Percentiles rank a stretch among this genome's conserved stretches.
Conservation (phyloP, 2,329 filamentous ascomycete genomes). For the Sarocladium kiliense region DNA sequence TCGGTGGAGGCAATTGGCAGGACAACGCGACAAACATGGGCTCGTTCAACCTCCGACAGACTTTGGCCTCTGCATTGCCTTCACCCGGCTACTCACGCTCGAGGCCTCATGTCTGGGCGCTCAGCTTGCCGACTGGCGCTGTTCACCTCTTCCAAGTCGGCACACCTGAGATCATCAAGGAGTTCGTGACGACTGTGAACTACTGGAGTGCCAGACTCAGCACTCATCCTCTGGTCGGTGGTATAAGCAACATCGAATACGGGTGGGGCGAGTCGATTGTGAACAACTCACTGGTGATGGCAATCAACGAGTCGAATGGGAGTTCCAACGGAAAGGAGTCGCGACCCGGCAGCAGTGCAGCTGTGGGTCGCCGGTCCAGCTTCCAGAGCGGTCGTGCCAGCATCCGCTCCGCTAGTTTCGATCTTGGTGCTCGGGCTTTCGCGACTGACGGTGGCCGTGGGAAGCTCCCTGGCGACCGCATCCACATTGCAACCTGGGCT, state of each 20-base stretch:
- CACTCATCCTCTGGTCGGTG: slow-evolving; percentile 87
- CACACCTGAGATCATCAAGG: slow-evolving; percentile 87
- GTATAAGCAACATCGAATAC: slow-evolving; percentile 95
- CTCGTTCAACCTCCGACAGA: slow-evolving; percentile 83
- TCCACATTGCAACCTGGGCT: slow-evolving; percentile 80
- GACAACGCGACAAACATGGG: slow-evolving; percentile 90
- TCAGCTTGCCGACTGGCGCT: slow-evolving; percentile 85
- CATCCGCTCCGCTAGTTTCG: slow-evolving; percentile 54
- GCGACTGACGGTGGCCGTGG: slow-evolving; percentile 39
- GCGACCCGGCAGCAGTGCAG: slow-evolving; percentile 47
- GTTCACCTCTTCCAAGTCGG: slow-evolving; percentile 98
- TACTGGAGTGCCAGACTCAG: slow-evolving; percentile 96
- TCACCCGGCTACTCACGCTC: slow-evolving; percentile 88
- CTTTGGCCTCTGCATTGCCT: slow-evolving; percentile 83
- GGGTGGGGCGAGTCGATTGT: slow-evolving; percentile 89
- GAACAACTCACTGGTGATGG: slow-evolving; percentile 49
- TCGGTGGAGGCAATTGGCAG: slow-evolving; percentile 97
- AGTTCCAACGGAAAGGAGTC: slow-evolving; percentile 29
- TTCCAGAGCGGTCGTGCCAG: slow-evolving; percentile 40
- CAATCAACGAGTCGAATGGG: slow-evolving; percentile 42
- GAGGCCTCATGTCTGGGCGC: slow-evolving; percentile 87
- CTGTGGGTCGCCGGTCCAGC: slow-evolving; percentile 34
- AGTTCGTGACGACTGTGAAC: slow-evolving; percentile 92
- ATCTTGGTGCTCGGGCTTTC: slow-evolving; percentile 50
- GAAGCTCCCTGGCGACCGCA: slow-evolving; percentile 78